Percentiles rank a stretch among this genome's conserved stretches.
phyloP scores from a whole-genome alignment of 768 basidiomycete species.

The Suillus spraguei region DNA sequence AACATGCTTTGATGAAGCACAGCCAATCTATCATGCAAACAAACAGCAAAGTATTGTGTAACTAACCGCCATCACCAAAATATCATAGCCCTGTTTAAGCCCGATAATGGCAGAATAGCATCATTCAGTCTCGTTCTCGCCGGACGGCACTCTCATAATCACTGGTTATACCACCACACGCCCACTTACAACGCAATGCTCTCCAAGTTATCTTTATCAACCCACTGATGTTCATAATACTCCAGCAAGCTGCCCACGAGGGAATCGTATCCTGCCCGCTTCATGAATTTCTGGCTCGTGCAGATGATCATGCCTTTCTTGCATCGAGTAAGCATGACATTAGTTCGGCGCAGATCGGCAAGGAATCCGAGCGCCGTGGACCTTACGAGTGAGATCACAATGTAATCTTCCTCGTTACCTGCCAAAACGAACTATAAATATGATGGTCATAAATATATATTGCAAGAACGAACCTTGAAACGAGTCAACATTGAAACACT shows the following conservation, averaged over 20 bases:
- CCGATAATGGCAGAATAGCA: too few relatives aligned
- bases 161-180: neutral
- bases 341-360: constrained; percentile 63
- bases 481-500: constrained; percentile 75
- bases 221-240: constrained; percentile 39
- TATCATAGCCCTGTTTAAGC: neutral
- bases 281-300: constrained; percentile 61
- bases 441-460: constrained; percentile 1
- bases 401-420: constrained; percentile 86
- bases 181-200: constrained; percentile 2
- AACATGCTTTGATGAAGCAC: neutral
- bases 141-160: too few relatives aligned
- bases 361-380: constrained; percentile 70
- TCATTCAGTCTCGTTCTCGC: too few relatives aligned
- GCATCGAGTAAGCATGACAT: constrained; percentile 89
- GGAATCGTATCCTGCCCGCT: constrained; percentile 49
- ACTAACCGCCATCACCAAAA: neutral
- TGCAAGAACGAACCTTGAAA: constrained; percentile 64
- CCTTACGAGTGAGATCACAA: constrained; percentile 73
- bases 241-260: constrained; percentile 44
- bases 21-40: neutral
- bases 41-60: neutral
- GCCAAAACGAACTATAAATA: constrained; percentile 6
- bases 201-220: constrained; percentile 34
- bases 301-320: constrained; percentile 79